phyloP scores from a whole-genome alignment of 2,329 filamentous ascomycete genomes.

The Colletotrichum tabaci region DNA sequence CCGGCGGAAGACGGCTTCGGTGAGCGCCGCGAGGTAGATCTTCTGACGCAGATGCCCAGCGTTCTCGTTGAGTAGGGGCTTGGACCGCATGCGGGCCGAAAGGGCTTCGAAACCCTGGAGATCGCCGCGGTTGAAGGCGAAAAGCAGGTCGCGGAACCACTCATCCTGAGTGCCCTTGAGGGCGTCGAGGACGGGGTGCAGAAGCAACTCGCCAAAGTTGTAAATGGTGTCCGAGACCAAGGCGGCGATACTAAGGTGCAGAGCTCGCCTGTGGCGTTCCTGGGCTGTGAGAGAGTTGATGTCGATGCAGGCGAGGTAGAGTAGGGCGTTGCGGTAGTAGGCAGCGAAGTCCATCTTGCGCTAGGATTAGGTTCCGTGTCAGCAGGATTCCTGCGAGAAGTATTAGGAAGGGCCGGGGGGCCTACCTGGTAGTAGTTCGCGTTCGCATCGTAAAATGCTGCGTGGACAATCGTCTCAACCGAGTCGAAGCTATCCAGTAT shows the following conservation, averaged over 20 bases:
- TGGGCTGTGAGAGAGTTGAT: conserved; percentile 79
- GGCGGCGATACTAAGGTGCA: conserved; percentile 93
- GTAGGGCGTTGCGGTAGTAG: conserved; percentile 97
- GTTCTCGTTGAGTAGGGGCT: conserved; percentile 84
- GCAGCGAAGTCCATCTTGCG: conserved; percentile 91
- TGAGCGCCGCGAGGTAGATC: conserved; percentile 96
- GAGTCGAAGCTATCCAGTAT: conserved; percentile 94
- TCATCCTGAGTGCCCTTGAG: conserved; percentile 80
- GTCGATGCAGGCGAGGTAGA: conserved; percentile 97
- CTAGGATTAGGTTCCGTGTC: conserved; percentile 51
- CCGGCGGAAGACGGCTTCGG: conserved; percentile 95
- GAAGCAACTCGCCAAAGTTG: conserved; percentile 98
- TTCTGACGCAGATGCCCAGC: conserved; percentile 92
- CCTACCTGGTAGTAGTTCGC: conserved; percentile 90
- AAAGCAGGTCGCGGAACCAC: conserved; percentile 96
- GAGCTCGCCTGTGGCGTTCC: conserved; percentile 87
- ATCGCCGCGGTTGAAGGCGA: conserved; percentile 97
- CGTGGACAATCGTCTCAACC: conserved; percentile 95
- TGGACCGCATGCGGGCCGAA: conserved; percentile 83
- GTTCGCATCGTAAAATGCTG: conserved; percentile 95
- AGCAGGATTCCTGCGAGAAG: conserved; percentile 48
- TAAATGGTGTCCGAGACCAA: conserved; percentile 96
- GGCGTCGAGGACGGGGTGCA: conserved; percentile 94
- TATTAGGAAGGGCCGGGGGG: conserved; percentile 21
- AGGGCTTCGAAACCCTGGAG: conserved; percentile 88